A percentile compares a stretch with the other conserved stretches of the same genome.
phyloP scores from a whole-genome alignment of 1,139 yeast species.

The Debaryomyces nepalensis region DNA sequence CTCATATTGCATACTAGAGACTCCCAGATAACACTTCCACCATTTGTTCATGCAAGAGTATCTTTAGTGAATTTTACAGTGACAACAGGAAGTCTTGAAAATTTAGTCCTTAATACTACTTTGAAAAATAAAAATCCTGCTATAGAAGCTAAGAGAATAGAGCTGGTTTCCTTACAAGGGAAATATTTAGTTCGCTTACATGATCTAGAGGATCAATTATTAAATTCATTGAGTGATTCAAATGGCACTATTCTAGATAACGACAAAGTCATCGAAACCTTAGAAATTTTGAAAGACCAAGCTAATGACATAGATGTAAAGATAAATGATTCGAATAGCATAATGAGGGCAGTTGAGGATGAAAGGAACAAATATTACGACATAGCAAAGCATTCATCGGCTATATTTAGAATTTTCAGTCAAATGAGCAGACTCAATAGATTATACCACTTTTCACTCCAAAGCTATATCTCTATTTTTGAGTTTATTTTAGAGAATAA shows the following conservation, averaged over 20 bases:
- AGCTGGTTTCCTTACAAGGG: constrained; percentile 58
- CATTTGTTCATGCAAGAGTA: constrained; percentile 66
- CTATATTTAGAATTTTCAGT: constrained; percentile 52
- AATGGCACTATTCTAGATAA: constrained; percentile 72
- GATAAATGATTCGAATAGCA: constrained; percentile 55
- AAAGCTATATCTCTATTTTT: constrained; percentile 49
- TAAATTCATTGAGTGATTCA: constrained; percentile 60
- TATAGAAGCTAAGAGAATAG: constrained; percentile 60
- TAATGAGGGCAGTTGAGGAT: constrained; percentile 58
- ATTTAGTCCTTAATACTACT: constrained; percentile 63
- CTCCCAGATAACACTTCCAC: constrained; percentile 49
- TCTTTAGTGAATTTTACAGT: constrained; percentile 71
- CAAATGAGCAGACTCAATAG: constrained; percentile 45
- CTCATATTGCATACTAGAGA: constrained; percentile 68
- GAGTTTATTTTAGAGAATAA: constrained; percentile 35
- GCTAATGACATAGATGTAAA: constrained; percentile 58
- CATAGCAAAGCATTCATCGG: constrained; percentile 60
- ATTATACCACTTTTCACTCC: constrained; percentile 64
- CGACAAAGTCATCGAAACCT: constrained; percentile 58
- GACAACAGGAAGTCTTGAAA: constrained; percentile 68
- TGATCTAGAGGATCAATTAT: constrained; percentile 62
- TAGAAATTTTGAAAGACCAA: constrained; percentile 70
- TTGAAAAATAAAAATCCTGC: constrained; percentile 67
- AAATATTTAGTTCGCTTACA: constrained; percentile 62
- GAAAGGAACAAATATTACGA: constrained; percentile 52